Conservation (phyloP, 306 rosid genomes). For the Sechiopsis laciniata region DNA sequence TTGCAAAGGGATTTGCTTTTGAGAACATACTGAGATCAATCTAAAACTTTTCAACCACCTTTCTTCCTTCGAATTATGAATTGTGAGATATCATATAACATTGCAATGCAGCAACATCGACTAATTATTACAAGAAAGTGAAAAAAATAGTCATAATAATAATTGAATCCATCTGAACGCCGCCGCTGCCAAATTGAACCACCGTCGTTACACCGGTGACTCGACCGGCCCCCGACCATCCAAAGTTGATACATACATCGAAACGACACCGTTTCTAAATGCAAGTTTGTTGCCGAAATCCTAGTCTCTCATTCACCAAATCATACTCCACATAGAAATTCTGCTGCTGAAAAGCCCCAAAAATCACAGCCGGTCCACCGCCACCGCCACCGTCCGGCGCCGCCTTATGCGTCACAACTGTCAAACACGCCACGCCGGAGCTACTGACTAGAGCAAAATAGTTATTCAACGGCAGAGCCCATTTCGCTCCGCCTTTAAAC, state of each 20-base stretch:
- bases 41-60: too few species aligned
- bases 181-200: neutral
- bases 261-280: neutral
- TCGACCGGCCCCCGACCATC: neutral
- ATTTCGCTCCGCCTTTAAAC: conserved; percentile 81
- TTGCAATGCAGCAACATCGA: neutral
- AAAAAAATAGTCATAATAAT: too few species aligned
- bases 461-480: conserved; percentile 47
- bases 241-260: too few species aligned
- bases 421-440: conserved; percentile 46
- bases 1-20: too few species aligned
- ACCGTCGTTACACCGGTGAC: neutral
- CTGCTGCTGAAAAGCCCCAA: neutral
- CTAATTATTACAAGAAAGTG: too few species aligned
- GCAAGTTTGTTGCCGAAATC: neutral
- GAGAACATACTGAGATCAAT: too few species aligned
- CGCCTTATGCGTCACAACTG: conserved; percentile 39
- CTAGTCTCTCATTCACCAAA: neutral
- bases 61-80: neutral
- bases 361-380: neutral
- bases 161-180: neutral
- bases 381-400: conserved; percentile 9
- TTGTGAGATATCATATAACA: too few species aligned
- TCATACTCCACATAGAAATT: neutral
- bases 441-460: conserved; percentile 48